Percentiles rank a stretch among this genome's conserved stretches.
phyloP scores from a whole-genome alignment of 2,329 filamentous ascomycete genomes.

The Huntiella moniliformis region DNA sequence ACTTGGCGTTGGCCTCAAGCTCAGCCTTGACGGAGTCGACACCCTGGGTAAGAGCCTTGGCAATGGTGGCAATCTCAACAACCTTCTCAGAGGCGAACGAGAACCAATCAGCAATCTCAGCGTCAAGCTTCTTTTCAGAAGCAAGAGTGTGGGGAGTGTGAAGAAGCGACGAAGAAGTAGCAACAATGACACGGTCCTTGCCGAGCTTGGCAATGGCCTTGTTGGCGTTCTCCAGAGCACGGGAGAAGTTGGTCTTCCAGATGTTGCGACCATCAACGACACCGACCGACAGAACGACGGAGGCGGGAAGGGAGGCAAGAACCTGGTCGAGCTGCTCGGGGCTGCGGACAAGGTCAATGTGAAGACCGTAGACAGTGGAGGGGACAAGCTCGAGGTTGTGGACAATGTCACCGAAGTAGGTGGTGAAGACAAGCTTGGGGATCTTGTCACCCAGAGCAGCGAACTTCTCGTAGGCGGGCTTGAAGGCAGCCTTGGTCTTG shows the following conservation, averaged over 20 bases:
- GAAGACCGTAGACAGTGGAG: constrained; percentile 63
- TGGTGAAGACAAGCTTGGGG: constrained; percentile 77
- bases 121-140: constrained; percentile 94
- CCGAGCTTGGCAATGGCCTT: constrained; percentile 81
- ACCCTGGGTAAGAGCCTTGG: constrained; percentile 91
- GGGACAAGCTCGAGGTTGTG: constrained; percentile 92
- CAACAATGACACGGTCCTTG: constrained; percentile 92
- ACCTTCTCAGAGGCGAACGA: constrained; percentile 94
- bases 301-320: constrained; percentile 61
- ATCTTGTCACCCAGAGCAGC: constrained; percentile 56
- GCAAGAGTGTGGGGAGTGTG: constrained; percentile 96
- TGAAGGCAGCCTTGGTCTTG: constrained; percentile 92
- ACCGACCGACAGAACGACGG: constrained; percentile 84
- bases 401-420: constrained; percentile 98
- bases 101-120: constrained; percentile 95
- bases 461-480: constrained; percentile 89
- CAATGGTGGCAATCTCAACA: constrained; percentile 73
- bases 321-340: constrained; percentile 91
- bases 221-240: constrained; percentile 80
- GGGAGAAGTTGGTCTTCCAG: constrained; percentile 99
- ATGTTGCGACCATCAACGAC: constrained; percentile 98
- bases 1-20: constrained; percentile 94
- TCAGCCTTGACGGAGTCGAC: constrained; percentile 69
- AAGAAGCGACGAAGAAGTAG: constrained; percentile 91
- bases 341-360: constrained; percentile 94